Conservation (phyloP, 495 filamentous ascomycete genomes). For the Jackrogersella multiformis region DNA sequence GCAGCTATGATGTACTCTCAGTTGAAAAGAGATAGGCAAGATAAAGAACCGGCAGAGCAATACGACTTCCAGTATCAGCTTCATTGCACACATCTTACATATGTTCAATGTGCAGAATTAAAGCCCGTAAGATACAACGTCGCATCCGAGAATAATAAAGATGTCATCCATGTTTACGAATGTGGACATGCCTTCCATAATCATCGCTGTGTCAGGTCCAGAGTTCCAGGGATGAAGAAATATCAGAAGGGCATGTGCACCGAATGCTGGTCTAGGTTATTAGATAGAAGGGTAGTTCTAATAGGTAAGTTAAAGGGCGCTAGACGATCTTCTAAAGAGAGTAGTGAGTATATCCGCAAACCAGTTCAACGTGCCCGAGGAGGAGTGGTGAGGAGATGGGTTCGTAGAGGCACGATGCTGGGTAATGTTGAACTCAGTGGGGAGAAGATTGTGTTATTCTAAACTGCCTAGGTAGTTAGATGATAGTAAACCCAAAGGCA, state of each 20-base stretch:
- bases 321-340: not conserved
- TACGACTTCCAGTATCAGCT: not conserved
- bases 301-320: constrained; percentile 14
- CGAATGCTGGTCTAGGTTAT: constrained; percentile 6
- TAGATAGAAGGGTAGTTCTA: constrained; percentile 13
- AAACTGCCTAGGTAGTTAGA: not conserved
- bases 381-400: not conserved
- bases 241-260: constrained; percentile 19
- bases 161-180: constrained; percentile 3
- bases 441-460: not conserved
- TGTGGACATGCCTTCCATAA: constrained; percentile 22
- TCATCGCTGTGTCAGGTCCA: not conserved
- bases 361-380: not conserved
- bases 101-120: constrained; percentile 13
- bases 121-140: not conserved
- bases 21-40: not conserved
- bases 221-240: not conserved
- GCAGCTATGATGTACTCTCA: not conserved
- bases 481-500: not conserved
- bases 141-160: not conserved
- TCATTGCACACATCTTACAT: constrained; percentile 23
- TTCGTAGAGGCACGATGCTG: constrained; percentile 2
- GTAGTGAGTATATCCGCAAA: not conserved
- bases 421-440: not conserved
- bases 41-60: not conserved